Evolutionary conservation across 192 early-diverging fungal genomes (phyloP).

Genomic region (Backusella liffmaniae): DNA sequence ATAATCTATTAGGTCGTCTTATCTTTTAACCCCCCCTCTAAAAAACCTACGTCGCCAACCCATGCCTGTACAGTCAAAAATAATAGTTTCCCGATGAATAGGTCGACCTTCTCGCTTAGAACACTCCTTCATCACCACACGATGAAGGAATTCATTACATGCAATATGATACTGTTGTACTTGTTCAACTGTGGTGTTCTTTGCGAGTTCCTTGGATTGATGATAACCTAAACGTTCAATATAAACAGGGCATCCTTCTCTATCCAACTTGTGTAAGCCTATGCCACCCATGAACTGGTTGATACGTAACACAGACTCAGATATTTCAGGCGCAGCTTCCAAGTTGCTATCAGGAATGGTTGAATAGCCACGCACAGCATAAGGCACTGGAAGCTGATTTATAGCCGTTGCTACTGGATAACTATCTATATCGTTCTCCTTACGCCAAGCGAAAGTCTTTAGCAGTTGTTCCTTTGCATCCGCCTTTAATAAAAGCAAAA

Average conservation of each 20-base stretch:
- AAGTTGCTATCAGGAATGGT: constrained; percentile 66
- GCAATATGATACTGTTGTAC: constrained; percentile 65
- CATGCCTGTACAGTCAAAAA: constrained; percentile 92
- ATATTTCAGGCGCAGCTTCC: constrained; percentile 49
- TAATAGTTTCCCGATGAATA: constrained; percentile 83
- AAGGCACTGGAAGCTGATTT: constrained; percentile 60
- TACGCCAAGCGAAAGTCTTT: constrained; percentile 63
- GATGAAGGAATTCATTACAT: constrained; percentile 70
- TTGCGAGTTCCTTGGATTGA: constrained; percentile 63
- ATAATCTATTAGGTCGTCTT: neutral
- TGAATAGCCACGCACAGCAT: constrained; percentile 64
- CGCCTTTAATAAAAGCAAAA: constrained; percentile 38
- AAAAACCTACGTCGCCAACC: constrained; percentile 60
- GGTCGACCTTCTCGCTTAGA: constrained; percentile 58
- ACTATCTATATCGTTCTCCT: constrained; percentile 53
- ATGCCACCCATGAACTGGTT: constrained; percentile 68
- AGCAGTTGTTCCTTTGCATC: constrained; percentile 58
- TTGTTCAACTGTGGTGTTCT: constrained; percentile 57
- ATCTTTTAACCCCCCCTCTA: no score
- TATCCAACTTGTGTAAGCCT: constrained; percentile 87
- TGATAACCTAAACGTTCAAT: constrained; percentile 83
- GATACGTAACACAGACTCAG: constrained; percentile 61
- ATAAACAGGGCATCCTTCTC: constrained; percentile 86
- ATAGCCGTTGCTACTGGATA: constrained; percentile 56
- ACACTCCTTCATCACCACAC: constrained; percentile 76